Evolutionary conservation across 345 rosid species (phyloP).

Genomic region (Eutrema japonicum): DNA sequence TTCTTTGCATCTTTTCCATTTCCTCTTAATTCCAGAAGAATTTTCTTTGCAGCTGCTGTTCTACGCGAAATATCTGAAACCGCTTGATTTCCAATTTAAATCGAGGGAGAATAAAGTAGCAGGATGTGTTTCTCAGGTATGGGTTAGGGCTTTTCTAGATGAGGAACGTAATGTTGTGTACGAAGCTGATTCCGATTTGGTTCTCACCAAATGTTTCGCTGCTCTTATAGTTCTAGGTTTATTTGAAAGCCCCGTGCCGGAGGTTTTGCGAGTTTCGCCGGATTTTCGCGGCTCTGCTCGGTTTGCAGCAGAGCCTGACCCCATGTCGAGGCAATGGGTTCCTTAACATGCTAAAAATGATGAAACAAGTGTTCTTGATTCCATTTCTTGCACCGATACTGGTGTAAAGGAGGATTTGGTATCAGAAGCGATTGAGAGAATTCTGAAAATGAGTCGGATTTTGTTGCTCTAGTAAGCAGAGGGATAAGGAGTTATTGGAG

Average conservation of each 20-base stretch:
- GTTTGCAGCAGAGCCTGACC: slow-evolving; percentile 47
- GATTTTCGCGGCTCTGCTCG: too few species aligned
- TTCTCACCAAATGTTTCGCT: slow-evolving; percentile 73
- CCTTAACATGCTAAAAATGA: slow-evolving; percentile 61
- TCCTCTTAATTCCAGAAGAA: too few species aligned
- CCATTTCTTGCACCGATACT: not conserved
- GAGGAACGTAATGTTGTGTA: too few species aligned
- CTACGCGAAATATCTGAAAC: not conserved
- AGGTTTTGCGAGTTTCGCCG: slow-evolving; percentile 59
- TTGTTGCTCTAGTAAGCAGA: slow-evolving; percentile 55
- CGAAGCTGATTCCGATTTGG: slow-evolving; percentile 52
- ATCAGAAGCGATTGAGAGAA: not conserved
- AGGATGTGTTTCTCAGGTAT: too few species aligned
- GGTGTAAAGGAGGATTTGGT: not conserved
- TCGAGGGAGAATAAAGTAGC: not conserved
- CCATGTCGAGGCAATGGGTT: slow-evolving; percentile 78
- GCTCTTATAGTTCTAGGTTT: slow-evolving; percentile 68
- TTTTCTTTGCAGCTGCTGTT: slow-evolving; percentile 46
- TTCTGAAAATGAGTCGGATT: not conserved
- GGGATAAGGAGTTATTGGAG: slow-evolving; percentile 63
- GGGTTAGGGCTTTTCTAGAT: too few species aligned
- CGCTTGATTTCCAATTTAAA: not conserved
- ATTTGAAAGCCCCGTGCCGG: slow-evolving; percentile 56
- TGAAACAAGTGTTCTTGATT: slow-evolving; percentile 19
- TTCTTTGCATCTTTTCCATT: too few species aligned